Conservation (phyloP, 2,329 filamentous ascomycete species). For the Colletotrichum sp. region DNA sequence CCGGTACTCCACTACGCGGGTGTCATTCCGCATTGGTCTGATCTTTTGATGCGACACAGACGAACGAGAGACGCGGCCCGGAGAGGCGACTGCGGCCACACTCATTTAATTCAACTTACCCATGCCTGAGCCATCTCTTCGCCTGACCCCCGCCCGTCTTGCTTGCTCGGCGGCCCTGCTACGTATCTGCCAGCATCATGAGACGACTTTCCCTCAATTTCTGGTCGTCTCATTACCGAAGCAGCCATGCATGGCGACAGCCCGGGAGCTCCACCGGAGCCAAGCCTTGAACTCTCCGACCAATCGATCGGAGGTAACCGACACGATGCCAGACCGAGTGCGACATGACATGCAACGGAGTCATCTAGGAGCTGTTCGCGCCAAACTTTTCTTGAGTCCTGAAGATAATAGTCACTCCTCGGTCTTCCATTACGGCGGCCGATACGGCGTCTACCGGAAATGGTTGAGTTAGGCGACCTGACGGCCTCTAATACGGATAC, state of each 20-base stretch:
- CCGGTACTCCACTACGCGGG: constrained; percentile 1
- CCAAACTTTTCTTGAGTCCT: not conserved
- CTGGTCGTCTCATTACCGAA: constrained; percentile 16
- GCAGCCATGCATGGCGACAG: not conserved
- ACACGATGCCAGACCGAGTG: not conserved
- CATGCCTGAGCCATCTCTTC: not conserved
- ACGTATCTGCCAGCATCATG: not conserved
- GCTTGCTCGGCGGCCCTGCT: not conserved
- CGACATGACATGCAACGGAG: not conserved
- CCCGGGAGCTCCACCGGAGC: not conserved
- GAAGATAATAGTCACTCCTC: not conserved
- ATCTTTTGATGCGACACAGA: constrained; percentile 8
- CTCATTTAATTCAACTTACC: not conserved
- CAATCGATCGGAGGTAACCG: constrained; percentile 7
- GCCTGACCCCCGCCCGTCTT: not conserved
- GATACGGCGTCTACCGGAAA: not conserved
- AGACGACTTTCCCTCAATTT: constrained; percentile 4
- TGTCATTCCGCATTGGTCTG: constrained; percentile 19
- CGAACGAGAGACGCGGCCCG: constrained; percentile 6
- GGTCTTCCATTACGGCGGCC: not conserved
- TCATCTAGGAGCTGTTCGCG: not conserved
- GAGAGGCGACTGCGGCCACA: not conserved
- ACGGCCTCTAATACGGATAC: not conserved
- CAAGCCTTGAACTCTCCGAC: not conserved
- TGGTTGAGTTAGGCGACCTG: not conserved